Base-by-base conservation (phyloP, 2,329 filamentous ascomycete genomes). In the Hypoxylon sp. region DNA sequence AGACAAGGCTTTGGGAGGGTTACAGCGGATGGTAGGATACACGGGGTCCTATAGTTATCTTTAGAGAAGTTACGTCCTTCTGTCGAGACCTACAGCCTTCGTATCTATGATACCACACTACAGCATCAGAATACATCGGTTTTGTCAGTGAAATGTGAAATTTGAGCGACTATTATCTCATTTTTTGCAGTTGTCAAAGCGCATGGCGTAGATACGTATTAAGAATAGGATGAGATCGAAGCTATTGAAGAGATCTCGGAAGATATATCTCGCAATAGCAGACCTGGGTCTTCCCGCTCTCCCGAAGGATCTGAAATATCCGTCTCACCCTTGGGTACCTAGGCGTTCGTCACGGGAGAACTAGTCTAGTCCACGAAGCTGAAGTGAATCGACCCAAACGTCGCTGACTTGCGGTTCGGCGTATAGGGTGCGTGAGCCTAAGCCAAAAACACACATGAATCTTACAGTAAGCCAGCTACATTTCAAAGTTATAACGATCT, bases 1-100 rank as follows among this genome's bases (percentile, higher is more conserved):
- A 45, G 2, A 45, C n/a, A 21, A 45, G 41, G n/a, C 41, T 45
- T 21, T 45, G 17, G 41, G n/a, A 45, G 19, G 41, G 41, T 45
- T 45, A 7, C 41, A 45, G 41, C n/a, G 17, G n/a, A 45, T 45
- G 41, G 41, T n/a, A 21, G 17, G 19, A 10, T 1, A 45, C 41
- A 45, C 41, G n/a, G 41, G 9, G 17, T 45, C 3, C 17, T 45
- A 19, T 43, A 45, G 4, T 38, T 45, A 45, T 45, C 17, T 17
- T 9, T 19, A 45, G n/a, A 43, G 38, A 10, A 5, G n/a, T 14
- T 13, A 14, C 5, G 21, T 17, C n/a, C n/a, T 45, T 17, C n/a
- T 4, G 9, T 45, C 41, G 17, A 45, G 19, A 17, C 41, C 41
- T 45, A 19, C 19, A 7, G 41, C n/a, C n/a, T 45, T 45, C 9